Percentiles rank a stretch among this genome's conserved stretches.
Evolutionary conservation across 345 rosid genomes (phyloP).

Genomic region (Linum tenue): DNA sequence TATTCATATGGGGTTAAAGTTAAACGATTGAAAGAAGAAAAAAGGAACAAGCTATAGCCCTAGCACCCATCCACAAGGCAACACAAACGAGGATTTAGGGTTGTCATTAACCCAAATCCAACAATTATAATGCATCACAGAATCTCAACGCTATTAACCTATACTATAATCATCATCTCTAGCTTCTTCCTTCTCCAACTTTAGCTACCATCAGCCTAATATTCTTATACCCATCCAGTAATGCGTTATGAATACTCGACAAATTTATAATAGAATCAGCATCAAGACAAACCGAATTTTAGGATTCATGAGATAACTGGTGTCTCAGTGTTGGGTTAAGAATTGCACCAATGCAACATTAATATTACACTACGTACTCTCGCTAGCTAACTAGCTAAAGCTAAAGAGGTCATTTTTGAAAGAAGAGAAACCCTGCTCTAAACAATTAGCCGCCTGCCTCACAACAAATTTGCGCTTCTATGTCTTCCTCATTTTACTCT

Average conservation of each 20-base stretch:
- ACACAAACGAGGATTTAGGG: neutral
- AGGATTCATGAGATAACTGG: neutral
- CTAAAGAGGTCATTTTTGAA: no score
- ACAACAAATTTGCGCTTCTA: neutral
- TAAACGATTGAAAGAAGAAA: neutral
- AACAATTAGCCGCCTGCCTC: neutral
- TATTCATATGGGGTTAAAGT: neutral
- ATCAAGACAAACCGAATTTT: neutral
- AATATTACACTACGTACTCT: neutral
- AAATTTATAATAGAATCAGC: no score
- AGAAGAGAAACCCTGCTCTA: neutral
- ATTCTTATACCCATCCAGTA: neutral
- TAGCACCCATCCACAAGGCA: conserved; percentile 15
- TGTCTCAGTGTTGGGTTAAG: neutral
- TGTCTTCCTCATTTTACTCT: conserved; percentile 4
- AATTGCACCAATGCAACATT: neutral
- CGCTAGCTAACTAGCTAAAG: neutral
- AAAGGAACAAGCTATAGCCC: neutral
- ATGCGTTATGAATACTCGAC: no score
- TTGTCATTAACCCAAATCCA: neutral
- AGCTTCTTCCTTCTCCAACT: neutral
- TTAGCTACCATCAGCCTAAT: neutral
- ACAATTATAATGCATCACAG: neutral
- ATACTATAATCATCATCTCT: neutral
- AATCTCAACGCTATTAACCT: neutral